Percentiles rank a stretch among this genome's conserved stretches.
phyloP scores from a whole-genome alignment of 176 grass and related monocot species.

The Carex myosuroides region DNA sequence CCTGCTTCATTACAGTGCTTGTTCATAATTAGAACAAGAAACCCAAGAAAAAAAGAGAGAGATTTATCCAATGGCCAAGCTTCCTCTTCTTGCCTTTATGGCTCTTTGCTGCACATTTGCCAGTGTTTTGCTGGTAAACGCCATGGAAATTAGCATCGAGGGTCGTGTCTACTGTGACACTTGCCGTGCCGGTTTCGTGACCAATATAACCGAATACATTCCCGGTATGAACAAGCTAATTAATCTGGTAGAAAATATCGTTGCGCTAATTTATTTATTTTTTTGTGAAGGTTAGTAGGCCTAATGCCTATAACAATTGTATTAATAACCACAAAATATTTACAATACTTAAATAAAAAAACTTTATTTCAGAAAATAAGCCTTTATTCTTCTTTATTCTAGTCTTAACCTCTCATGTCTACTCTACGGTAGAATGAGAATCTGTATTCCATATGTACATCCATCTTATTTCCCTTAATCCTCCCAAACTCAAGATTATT shows the following conservation, averaged over 20 bases:
- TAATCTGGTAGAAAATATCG: not conserved
- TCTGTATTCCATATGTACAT: too few species aligned
- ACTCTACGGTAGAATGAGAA: too few species aligned
- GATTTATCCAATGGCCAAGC: slow-evolving; percentile 2
- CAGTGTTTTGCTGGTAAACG: slow-evolving; percentile 19
- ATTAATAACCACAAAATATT: too few species aligned
- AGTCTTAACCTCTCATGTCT: too few species aligned
- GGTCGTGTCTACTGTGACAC: slow-evolving; percentile 77
- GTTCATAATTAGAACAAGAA: not conserved
- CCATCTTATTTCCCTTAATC: too few species aligned
- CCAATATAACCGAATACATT: slow-evolving; percentile 31
- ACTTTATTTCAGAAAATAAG: too few species aligned
- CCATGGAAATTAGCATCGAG: slow-evolving; percentile 33
- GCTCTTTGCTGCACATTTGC: slow-evolving; percentile 25
- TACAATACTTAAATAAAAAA: too few species aligned
- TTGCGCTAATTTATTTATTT: not conserved
- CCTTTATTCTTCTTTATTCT: too few species aligned
- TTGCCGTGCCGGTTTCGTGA: slow-evolving; percentile 71
- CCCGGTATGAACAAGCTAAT: slow-evolving; percentile 19
- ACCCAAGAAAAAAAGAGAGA: not conserved
- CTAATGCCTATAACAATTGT: too few species aligned
- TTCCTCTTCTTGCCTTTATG: slow-evolving; percentile 1
- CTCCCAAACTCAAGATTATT: too few species aligned
- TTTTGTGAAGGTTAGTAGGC: too few species aligned
- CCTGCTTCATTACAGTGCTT: not conserved